Evolutionary conservation across 306 rosid species (phyloP).

Genomic region (Echinosophora koreensis): DNA sequence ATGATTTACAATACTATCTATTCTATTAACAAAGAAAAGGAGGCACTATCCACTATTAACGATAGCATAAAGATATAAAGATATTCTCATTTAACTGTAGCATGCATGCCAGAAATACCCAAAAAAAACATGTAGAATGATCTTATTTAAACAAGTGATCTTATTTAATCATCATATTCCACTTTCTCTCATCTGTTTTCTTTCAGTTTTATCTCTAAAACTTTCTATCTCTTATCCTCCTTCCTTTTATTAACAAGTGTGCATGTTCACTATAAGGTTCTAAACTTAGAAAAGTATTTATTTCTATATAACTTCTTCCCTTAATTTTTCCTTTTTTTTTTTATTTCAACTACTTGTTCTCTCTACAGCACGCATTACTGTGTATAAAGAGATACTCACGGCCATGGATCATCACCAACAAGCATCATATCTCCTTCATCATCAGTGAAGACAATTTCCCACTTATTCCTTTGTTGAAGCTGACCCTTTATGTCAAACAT

Average conservation of each 20-base stretch:
- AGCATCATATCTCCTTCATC: conserved; percentile 97
- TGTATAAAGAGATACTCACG: conserved; percentile 63
- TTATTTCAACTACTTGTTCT: background rate
- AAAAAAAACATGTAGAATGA: background rate
- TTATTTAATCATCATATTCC: conserved; percentile 17
- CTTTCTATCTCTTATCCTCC: background rate
- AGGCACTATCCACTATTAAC: background rate
- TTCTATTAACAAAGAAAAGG: conserved; percentile 54
- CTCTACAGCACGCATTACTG: background rate
- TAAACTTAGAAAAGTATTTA: background rate
- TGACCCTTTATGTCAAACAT: conserved; percentile 92
- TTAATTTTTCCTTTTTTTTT: background rate
- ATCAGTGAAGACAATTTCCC: conserved; percentile 89
- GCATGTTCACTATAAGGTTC: conserved; percentile 14
- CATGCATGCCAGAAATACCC: background rate
- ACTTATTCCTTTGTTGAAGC: conserved; percentile 65
- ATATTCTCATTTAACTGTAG: background rate
- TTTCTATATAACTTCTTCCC: background rate
- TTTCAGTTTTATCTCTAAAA: background rate
- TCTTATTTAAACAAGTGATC: background rate
- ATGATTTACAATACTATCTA: conserved; percentile 1
- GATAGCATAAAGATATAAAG: background rate
- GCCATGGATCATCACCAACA: conserved; percentile 90
- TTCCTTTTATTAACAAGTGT: background rate
- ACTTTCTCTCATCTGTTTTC: background rate